These are phyloP conservation scores for Rosa lucieae DNA, from an alignment of 306 rosid species.

Conservation along the genomic window DNA sequence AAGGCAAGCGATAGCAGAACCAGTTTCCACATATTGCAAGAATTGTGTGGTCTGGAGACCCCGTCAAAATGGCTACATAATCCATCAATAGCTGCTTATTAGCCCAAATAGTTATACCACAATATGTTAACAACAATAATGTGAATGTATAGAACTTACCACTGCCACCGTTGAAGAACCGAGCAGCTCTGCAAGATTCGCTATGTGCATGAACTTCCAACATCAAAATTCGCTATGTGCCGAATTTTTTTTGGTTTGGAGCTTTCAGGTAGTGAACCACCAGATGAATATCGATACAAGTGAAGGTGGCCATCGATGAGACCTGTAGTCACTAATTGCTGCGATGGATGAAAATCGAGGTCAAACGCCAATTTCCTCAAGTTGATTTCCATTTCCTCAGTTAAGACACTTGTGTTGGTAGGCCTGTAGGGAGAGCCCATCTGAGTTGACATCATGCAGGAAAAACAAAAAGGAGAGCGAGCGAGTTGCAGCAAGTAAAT, in stretches of 20 bases:
- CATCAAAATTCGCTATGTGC: conserved; percentile 82
- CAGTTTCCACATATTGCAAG: conserved; percentile 88
- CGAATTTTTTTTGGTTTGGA: neutral
- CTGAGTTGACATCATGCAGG: conserved; percentile 44
- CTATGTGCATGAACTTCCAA: conserved; percentile 76
- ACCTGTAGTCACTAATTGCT: conserved; percentile 55
- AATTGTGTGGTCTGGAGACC: conserved; percentile 79
- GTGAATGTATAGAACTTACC: conserved; percentile 34
- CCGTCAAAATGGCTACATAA: conserved; percentile 66
- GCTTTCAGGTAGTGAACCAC: conserved; percentile 52
- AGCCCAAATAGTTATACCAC: conserved; percentile 7
- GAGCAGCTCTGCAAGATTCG: conserved; percentile 78
- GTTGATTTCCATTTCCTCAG: conserved; percentile 54
- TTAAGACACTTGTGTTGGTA: neutral
- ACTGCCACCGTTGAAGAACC: conserved; percentile 75
- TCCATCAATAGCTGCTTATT: conserved; percentile 20
- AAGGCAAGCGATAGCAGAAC: conserved; percentile 65
- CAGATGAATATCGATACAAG: conserved; percentile 60
- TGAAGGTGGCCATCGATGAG: conserved; percentile 68
- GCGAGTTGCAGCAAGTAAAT: neutral
- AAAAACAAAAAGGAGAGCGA: neutral
- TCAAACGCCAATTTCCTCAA: conserved; percentile 67
- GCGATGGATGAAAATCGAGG: conserved; percentile 76
- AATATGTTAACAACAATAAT: neutral
- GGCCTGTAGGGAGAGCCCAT: conserved; percentile 49